These are phyloP conservation scores for Saksenaea oblongispora DNA, from an alignment of 371 early-diverging fungal species.

Conservation along the genomic window DNA sequence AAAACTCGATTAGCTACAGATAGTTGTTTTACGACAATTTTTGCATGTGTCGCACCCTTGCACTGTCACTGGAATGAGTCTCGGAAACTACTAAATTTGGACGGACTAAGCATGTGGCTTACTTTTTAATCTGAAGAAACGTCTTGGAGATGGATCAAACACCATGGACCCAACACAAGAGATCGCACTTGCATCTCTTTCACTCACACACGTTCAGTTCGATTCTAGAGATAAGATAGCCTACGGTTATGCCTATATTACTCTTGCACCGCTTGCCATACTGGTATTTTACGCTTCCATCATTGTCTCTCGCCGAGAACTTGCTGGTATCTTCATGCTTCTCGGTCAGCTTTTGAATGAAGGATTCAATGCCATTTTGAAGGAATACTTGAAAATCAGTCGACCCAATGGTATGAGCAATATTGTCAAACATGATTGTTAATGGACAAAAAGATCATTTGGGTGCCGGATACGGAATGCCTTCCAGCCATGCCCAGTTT, in stretches of 20 bases:
- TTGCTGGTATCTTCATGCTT: slow-evolving; percentile 71
- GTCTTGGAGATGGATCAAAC: not conserved
- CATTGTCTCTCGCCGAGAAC: slow-evolving; percentile 74
- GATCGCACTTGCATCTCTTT: slow-evolving; percentile 52
- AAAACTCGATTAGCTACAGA: no score
- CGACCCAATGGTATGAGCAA: slow-evolving; percentile 71
- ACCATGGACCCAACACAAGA: not conserved
- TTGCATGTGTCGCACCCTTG: no score
- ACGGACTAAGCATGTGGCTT: not conserved
- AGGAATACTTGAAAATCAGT: slow-evolving; percentile 67
- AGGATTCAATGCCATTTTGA: slow-evolving; percentile 69
- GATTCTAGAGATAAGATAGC: slow-evolving; percentile 55
- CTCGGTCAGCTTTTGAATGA: slow-evolving; percentile 85
- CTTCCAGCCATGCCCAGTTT: slow-evolving; percentile 92
- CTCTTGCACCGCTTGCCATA: slow-evolving; percentile 78
- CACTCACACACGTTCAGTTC: slow-evolving; percentile 78
- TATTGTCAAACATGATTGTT: not conserved
- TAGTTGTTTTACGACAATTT: no score
- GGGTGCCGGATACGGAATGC: slow-evolving; percentile 94
- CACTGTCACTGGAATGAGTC: no score
- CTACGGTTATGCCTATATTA: slow-evolving; percentile 65
- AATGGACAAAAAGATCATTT: slow-evolving; percentile 54
- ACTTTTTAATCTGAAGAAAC: not conserved
- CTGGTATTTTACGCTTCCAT: slow-evolving; percentile 80
- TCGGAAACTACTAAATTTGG: no score